These are phyloP conservation scores for Zalaria sp. DNA, from an alignment of 2,329 filamentous ascomycete species.

Conservation along the genomic window DNA sequence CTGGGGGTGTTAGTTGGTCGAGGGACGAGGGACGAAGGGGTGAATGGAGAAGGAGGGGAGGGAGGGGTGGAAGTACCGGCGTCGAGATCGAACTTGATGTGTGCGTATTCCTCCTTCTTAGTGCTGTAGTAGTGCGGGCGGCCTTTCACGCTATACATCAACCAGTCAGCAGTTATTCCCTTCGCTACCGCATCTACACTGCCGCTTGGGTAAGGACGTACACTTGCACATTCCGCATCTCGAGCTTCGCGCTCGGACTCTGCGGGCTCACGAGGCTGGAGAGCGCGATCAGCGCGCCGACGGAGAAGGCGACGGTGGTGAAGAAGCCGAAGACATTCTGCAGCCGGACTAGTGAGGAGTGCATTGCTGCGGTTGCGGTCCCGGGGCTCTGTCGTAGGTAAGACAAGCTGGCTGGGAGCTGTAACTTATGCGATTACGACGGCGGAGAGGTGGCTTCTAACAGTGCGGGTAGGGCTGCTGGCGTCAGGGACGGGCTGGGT, in stretches of 20 bases:
- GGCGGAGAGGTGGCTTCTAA: too few species aligned
- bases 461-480: too few species aligned
- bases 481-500: too few species aligned
- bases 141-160: slow-evolving; percentile 56
- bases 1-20: slow-evolving; percentile 24
- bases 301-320: slow-evolving; percentile 76
- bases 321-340: slow-evolving; percentile 98
- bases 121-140: slow-evolving; percentile 89
- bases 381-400: too few species aligned
- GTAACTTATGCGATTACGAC: too few species aligned
- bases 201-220: slow-evolving; percentile 29
- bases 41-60: background rate
- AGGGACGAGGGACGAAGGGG: background rate
- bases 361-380: slow-evolving; percentile 41
- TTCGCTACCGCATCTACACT: background rate
- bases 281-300: slow-evolving; percentile 66
- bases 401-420: too few species aligned
- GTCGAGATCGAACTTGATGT: slow-evolving; percentile 85
- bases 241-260: slow-evolving; percentile 49
- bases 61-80: slow-evolving; percentile 35
- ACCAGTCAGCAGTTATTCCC: background rate
- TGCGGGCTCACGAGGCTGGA: slow-evolving; percentile 62
- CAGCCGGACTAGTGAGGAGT: slow-evolving; percentile 68
- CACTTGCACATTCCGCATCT: slow-evolving; percentile 72
- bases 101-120: slow-evolving; percentile 90